Base-by-base conservation (phyloP, 75 land plant genomes). In the Ceratopteris richardii region DNA sequence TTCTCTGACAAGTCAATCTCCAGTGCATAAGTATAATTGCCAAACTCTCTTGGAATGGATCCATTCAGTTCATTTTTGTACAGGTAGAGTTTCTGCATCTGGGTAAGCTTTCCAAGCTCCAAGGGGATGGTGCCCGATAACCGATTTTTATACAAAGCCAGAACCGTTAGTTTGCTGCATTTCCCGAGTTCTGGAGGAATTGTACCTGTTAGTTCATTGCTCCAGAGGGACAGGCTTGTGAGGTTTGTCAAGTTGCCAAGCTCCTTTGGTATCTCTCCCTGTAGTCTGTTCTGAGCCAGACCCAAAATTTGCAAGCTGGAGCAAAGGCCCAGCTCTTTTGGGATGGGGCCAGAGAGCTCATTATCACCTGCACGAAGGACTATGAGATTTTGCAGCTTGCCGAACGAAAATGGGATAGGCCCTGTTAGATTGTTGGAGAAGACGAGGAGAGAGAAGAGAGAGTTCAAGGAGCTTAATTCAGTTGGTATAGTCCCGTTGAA, bases 121-220 rank as follows among this genome's bases (percentile, higher is more conserved):
- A 61, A 19, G 0, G 86, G 86, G 31, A 88, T 84, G 29, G 24
- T 33, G 1, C 93, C 88, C 1, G 56, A 66, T 0, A 89, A 57
- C 26, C 41, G 68, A 44, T 89, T 85, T 10, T 23, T 24, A n/a
- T 60, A 31, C 47, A 80, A 16, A 24, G 60, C 29, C 26, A 81
- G 29, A 0, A 39, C 63, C n/a, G 36, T 61, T 44, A 88, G 47
- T 22, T 53, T 62, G 18, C 58, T 69, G 51, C 80, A 73, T 6
- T 67, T 64, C 2, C 78, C 85, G 30, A 88, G 27, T 16, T 82
- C 70, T 20, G 71, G 50, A 2, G 88, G 88, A 19, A 88, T 74
- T 3, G 37, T 25, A 0, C 84, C 90, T 1, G 75, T 74, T 50
- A 90, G 62, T 9, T 18, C 25, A 37, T 84, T 84, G 19, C 57